These are phyloP conservation scores for Xylaria sp. DNA, from an alignment of 495 filamentous ascomycete genomes.

Conservation along the genomic window DNA sequence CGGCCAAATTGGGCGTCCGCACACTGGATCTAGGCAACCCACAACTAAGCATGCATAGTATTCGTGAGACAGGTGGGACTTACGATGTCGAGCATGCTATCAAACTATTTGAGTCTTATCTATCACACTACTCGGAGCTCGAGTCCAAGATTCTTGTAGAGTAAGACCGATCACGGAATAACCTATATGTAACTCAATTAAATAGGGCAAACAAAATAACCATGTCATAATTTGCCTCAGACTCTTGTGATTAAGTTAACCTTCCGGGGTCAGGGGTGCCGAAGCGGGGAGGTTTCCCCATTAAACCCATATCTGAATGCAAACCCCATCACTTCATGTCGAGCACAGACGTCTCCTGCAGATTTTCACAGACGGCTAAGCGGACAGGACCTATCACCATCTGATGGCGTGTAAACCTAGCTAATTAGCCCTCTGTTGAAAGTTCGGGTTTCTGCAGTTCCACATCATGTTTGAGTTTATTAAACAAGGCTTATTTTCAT, in stretches of 20 bases:
- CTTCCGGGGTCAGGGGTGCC: background rate
- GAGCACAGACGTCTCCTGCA: constrained; percentile 16
- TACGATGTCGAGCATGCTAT: constrained; percentile 90
- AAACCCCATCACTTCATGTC: background rate
- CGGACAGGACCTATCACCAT: background rate
- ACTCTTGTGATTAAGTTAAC: background rate
- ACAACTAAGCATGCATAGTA: constrained; percentile 97
- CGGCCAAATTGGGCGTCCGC: constrained; percentile 80
- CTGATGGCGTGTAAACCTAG: background rate
- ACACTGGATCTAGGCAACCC: constrained; percentile 95
- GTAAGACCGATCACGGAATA: constrained; percentile 33
- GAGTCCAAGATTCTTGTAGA: constrained; percentile 85
- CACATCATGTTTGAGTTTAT: background rate
- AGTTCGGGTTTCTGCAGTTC: too few relatives aligned
- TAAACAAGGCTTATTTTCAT: background rate
- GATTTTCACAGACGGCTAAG: background rate
- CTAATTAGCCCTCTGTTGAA: constrained; percentile 11
- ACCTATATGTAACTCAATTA: background rate
- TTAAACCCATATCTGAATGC: background rate
- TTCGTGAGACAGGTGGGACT: constrained; percentile 86
- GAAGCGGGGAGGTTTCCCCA: constrained; percentile 5
- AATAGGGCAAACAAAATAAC: background rate
- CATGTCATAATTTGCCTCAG: background rate
- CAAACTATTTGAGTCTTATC: constrained; percentile 86
- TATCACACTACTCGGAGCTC: constrained; percentile 79